Evolutionary conservation across 2,329 filamentous ascomycete species (phyloP).

Genomic region (Claviceps cyperi): DNA sequence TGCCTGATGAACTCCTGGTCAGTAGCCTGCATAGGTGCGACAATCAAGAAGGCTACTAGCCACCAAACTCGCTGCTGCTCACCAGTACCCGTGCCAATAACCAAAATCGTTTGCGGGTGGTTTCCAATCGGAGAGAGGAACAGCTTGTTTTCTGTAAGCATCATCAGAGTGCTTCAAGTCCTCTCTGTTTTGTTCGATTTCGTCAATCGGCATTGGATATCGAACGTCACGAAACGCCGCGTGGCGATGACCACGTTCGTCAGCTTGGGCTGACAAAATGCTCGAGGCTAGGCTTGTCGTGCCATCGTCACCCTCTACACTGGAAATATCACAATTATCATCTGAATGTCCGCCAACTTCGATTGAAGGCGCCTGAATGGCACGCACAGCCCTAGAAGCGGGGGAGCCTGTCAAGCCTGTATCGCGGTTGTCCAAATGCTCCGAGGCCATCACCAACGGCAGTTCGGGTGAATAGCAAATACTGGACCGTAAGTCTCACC

Average conservation of each 20-base stretch:
- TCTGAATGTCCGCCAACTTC: conserved; percentile 1
- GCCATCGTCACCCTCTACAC: conserved; percentile 2
- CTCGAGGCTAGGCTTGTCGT: conserved; percentile 6
- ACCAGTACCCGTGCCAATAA: conserved; percentile 22
- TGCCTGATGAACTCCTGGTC: conserved; percentile 1
- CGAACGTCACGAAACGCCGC: conserved; percentile 20
- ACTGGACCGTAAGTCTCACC: not conserved
- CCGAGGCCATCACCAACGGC: not conserved
- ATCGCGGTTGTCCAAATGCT: not conserved
- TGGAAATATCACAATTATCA: conserved; percentile 5
- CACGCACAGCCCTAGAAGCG: not conserved
- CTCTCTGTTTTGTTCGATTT: conserved; percentile 23
- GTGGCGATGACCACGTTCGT: conserved; percentile 13
- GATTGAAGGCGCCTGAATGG: conserved; percentile 2
- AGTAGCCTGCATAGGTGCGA: not conserved
- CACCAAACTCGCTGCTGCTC: not conserved
- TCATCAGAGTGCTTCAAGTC: conserved; percentile 25
- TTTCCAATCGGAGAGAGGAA: conserved; percentile 26
- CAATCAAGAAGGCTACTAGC: not conserved
- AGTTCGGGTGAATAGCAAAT: not conserved
- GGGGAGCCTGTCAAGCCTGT: not conserved
- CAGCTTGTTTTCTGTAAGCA: conserved; percentile 20
- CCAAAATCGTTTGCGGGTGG: conserved; percentile 21
- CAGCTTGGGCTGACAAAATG: conserved; percentile 6
- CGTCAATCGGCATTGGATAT: conserved; percentile 26